Base-by-base conservation (phyloP, 495 filamentous ascomycete genomes). In the Venustampulla echinocandica region DNA sequence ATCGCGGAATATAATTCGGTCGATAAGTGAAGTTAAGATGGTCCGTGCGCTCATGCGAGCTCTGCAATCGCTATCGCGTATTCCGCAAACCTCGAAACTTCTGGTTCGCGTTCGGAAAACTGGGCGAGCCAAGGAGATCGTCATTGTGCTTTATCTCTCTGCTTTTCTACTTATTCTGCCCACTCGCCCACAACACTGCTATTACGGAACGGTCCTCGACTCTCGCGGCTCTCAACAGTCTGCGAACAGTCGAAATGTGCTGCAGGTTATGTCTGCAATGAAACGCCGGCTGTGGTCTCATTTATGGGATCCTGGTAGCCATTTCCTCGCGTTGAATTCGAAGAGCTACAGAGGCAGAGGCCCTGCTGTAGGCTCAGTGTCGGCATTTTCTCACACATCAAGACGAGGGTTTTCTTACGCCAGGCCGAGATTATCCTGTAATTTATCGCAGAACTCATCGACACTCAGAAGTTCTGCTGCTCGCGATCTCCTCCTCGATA, bases 201-300 rank as follows among this genome's bases (percentile, higher is more conserved):
- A n/a, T n/a, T n/a, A n/a, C n/a, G n/a, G n/a, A n/a, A n/a, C n/a
- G n/a, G n/a, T n/a, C n/a, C n/a, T n/a, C n/a, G n/a, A n/a, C n/a
- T n/a, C n/a, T 38, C 36, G 28, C 48, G 42, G 44, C 52, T 55
- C 17, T 58, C 35, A 52, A 55, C 48, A 52, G 48, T 52, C 56
- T 55, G 42, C 33, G 15, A 14, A n/a, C 44, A 11, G 32, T 43
- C 49, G 56, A 17, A n/a, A 55, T 59, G 53, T 46, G 37, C 18
- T 15, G 11, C 15, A 42, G 34, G 49, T 18, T 9, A 58, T 52
- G 52, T 38, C 56, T 44, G 42, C 43, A 21, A 42, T 55, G 42
- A 52, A 42, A 20, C 27, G 34, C 14, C 47, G 46, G 34, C 33
- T 56, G 40, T 59, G 56, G 56, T 59, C 56, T 49, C 53, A 45